A percentile compares a stretch with the other conserved stretches of the same genome.
phyloP scores from a whole-genome alignment of 2,329 filamentous ascomycete species.

The Eutypa lata region DNA sequence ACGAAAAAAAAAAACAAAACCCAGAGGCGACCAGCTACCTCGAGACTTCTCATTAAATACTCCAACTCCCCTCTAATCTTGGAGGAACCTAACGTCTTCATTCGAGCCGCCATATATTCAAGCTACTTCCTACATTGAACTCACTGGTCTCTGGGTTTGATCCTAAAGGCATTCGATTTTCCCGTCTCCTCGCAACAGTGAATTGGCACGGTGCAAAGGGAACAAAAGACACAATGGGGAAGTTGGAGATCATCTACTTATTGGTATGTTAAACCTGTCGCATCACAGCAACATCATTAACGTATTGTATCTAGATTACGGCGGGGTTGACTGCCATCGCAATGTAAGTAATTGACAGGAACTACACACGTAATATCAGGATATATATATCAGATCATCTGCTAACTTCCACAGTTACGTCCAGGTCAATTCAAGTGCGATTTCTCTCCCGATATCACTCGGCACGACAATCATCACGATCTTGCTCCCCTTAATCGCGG shows the following conservation, averaged over 20 bases:
- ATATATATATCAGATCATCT: not conserved
- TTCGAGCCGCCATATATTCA: no score
- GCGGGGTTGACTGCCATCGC: conserved; percentile 11
- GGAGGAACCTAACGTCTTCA: no score
- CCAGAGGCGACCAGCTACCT: no score
- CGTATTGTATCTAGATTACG: conserved; percentile 7
- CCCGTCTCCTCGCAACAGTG: not conserved
- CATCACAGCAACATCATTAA: not conserved
- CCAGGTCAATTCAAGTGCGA: conserved; percentile 23
- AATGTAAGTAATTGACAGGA: conserved; percentile 8
- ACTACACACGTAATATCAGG: not conserved
- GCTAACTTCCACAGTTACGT: conserved; percentile 21
- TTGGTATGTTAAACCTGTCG: not conserved
- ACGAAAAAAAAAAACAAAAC: not conserved
- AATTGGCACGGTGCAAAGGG: not conserved
- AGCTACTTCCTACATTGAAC: not conserved
- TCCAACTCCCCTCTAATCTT: not conserved
- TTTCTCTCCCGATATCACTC: conserved; percentile 27
- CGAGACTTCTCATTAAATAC: no score
- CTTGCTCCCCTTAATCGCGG: conserved; percentile 25
- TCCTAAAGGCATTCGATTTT: no score
- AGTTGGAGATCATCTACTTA: not conserved
- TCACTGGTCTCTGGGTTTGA: no score
- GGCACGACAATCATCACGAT: conserved; percentile 25
- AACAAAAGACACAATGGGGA: not conserved